A percentile compares a stretch with the other conserved stretches of the same genome.
These are phyloP conservation scores for Hanseniaspora lindneri DNA, from an alignment of 805 yeast species.

Conservation along the genomic window DNA sequence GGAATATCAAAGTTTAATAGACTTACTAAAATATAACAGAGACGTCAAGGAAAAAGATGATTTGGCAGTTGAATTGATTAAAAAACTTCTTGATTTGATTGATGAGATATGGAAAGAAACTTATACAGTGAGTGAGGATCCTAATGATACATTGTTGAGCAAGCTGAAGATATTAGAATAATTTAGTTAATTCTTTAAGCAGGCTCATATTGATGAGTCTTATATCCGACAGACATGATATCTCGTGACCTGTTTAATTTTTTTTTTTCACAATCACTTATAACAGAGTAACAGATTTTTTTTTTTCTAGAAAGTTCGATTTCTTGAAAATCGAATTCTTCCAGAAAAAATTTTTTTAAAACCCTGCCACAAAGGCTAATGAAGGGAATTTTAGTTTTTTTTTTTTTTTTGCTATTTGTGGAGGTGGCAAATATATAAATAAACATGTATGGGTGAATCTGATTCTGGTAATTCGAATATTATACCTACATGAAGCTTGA, in stretches of 20 bases:
- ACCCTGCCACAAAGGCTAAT: too few relatives aligned
- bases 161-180: constrained; percentile 5
- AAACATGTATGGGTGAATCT: too few relatives aligned
- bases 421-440: too few relatives aligned
- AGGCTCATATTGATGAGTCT: too few relatives aligned
- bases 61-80: constrained; percentile 49
- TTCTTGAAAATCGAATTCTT: background rate
- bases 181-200: background rate
- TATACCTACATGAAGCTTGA: too few relatives aligned
- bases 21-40: constrained; percentile 34
- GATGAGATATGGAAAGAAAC: constrained; percentile 20
- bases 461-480: too few relatives aligned
- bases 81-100: constrained; percentile 28
- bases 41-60: constrained; percentile 42
- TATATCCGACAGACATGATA: too few relatives aligned
- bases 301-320: constrained; percentile 16
- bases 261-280: too few relatives aligned
- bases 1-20: constrained; percentile 34
- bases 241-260: too few relatives aligned
- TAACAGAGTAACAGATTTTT: constrained; percentile 1
- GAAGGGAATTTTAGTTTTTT: too few relatives aligned
- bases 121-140: constrained; percentile 6
- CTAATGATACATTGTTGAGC: constrained; percentile 9
- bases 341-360: background rate
- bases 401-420: too few relatives aligned